Conservation (phyloP, 2,329 filamentous ascomycete species). For the Nannizziopsis barbatae region DNA sequence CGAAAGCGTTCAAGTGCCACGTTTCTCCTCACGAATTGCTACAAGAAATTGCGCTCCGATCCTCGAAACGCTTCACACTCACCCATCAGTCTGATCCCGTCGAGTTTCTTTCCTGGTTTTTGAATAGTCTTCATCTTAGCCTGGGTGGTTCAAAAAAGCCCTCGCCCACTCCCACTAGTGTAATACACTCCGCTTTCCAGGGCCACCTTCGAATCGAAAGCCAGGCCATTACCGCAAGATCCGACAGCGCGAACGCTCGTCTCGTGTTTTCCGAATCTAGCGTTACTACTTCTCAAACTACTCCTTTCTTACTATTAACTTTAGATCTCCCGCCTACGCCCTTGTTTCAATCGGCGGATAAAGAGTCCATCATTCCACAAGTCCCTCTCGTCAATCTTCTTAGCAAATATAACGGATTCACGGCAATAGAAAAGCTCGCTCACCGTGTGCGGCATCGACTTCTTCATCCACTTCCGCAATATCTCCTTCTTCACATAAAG, state of each 20-base stretch:
- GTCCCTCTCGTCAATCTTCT: constrained; percentile 67
- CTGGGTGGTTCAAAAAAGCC: constrained; percentile 85
- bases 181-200: constrained; percentile 88
- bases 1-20: constrained; percentile 87
- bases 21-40: constrained; percentile 95
- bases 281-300: constrained; percentile 62
- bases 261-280: constrained; percentile 87
- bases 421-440: constrained; percentile 76
- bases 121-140: constrained; percentile 87
- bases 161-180: constrained; percentile 52
- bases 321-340: constrained; percentile 85
- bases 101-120: constrained; percentile 93
- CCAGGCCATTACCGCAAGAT: constrained; percentile 83
- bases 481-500: constrained; percentile 88
- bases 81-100: constrained; percentile 89
- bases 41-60: constrained; percentile 82
- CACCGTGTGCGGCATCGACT: constrained; percentile 82
- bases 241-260: constrained; percentile 67
- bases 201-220: constrained; percentile 85
- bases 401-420: constrained; percentile 82
- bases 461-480: constrained; percentile 81
- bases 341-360: constrained; percentile 87
- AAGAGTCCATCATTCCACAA: constrained; percentile 85
- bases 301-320: constrained; percentile 81
- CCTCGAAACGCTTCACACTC: constrained; percentile 83